Evolutionary conservation across 2,329 filamentous ascomycete genomes (phyloP), one percentile per base, ranked within the genome.

Genomic region (Xylariaceae sp.): DNA sequence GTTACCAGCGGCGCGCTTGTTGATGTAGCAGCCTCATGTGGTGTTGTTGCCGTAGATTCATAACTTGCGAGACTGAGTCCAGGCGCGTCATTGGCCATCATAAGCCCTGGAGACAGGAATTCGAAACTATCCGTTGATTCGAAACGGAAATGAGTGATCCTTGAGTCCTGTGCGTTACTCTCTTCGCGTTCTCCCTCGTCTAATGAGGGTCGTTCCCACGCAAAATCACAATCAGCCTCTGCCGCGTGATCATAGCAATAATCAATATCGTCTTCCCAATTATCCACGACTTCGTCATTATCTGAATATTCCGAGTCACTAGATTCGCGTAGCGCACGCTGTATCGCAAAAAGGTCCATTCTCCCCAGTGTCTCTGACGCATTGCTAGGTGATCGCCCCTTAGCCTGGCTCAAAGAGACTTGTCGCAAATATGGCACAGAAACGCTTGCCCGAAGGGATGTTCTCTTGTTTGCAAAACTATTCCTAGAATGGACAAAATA

Each of bases 241-340:
- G 75, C 80, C 53, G 81, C 82, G 55, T 86, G 79, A 53, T 85
- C 81, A 57, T 86, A 86, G 58, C 79, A 84, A 62, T 84, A 86
- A 58, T 86, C 82, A 49, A 86, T 85, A 50, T 80, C 80, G 42
- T 83, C 80, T 56, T 86, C 82, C 82, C 82, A 86, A 54, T 69
- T 82, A 54, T 75, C 72, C 19, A 61, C 55, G n/a, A 49, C 44
- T 3, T 68, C 64, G 12, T 44, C 54, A 3, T 52, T 53, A 6
- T 52, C 50, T 11, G 56, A 38, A 4, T 48, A 53, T 6, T 63
- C 60, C 4, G 4, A 32, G 3, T 53, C 47, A 23, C 55, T 35
- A 7, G 50, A 56, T 17, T 59, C 57, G 39, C 55, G 60, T 27
- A 66, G 49, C 6, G 62, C 59, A 11, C 60, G 63, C 45, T 68